Base-by-base conservation (phyloP, 768 basidiomycete genomes). In the Suillus americanus region DNA sequence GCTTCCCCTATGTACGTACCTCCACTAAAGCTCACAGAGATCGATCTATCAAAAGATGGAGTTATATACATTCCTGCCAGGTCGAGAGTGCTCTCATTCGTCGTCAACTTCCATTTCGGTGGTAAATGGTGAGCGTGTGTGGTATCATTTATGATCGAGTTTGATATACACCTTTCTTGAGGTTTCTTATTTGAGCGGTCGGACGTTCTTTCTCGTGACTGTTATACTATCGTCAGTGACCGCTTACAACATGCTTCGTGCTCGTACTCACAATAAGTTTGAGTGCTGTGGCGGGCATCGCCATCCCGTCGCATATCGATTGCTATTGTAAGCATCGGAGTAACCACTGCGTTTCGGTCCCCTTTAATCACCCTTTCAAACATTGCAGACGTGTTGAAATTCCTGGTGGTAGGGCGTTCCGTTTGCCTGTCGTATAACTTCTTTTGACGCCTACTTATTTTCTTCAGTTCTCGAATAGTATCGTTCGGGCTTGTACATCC, bases 171-270 rank as follows among this genome's bases (percentile, higher is more conserved):
- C 12, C 10, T 10, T 9, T 18, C 33, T 10, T 41, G 14, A 75
- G 74, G 37, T 76, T 46, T 66, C 73, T n/a, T 75, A 69, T 35
- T 13, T 75, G n/a, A 38, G 60, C 23, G 75, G 72, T 46, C 66
- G 73, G 13, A 14, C 69, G 2, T 67, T n/a, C 30, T 43, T 46
- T 18, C 61, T 76, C 45, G 1, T 68, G 13, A 62, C 54, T 40
- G 63, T 76, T 23, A 33, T 71, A 46, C 5, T 70, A 20, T 13
- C 35, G 73, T 75, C 20, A 41, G 71, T 28, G 2, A n/a, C 28
- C n/a, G 37, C 9, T 8, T 28, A 2, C 2, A 2, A 50, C 48
- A 12, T 1, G 45, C 18, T 1, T 10, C 46, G 18, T 13, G 63
- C 8, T n/a, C 16, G 5, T 41, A 10, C 18, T 40, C 38, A 37